Evolutionary conservation across 768 basidiomycete genomes (phyloP).

Genomic region (Inosperma sp.): DNA sequence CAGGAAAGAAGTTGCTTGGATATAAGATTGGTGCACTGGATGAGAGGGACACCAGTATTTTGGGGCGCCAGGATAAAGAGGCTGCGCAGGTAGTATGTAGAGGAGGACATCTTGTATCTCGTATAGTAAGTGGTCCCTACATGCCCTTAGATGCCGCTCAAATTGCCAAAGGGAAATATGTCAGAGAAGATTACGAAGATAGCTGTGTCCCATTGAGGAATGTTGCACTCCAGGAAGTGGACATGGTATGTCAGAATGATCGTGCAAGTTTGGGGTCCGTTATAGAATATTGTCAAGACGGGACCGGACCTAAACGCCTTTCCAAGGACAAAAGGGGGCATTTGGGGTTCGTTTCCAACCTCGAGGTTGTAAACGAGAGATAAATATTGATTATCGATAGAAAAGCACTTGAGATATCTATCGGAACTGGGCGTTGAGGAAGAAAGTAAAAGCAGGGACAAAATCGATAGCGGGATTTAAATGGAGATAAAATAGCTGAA

Average conservation of each 20-base stretch:
- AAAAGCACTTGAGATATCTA: background rate
- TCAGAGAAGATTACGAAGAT: conserved; percentile 2
- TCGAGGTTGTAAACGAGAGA: background rate
- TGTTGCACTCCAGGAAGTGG: background rate
- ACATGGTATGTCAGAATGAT: conserved; percentile 4
- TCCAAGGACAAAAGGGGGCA: background rate
- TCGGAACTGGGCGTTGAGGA: background rate
- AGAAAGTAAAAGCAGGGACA: background rate
- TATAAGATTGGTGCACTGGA: too few relatives aligned
- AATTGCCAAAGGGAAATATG: conserved; percentile 3
- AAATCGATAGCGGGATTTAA: conserved; percentile 1
- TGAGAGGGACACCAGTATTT: too few relatives aligned
- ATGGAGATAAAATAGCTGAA: background rate
- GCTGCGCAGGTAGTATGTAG: background rate
- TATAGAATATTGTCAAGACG: conserved; percentile 1
- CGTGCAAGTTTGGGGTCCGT: conserved; percentile 3
- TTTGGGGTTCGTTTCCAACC: conserved; percentile 3
- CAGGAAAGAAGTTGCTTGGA: too few relatives aligned
- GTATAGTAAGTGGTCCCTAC: conserved; percentile 5
- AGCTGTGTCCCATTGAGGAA: background rate
- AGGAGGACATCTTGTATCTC: background rate
- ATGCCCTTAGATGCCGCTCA: conserved; percentile 6
- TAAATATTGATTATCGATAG: background rate
- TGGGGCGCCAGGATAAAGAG: too few relatives aligned
- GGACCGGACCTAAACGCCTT: background rate